These are phyloP conservation scores for Caloboletus firmus DNA, from an alignment of 1,284 basidiomycete genomes.

Conservation along the genomic window DNA sequence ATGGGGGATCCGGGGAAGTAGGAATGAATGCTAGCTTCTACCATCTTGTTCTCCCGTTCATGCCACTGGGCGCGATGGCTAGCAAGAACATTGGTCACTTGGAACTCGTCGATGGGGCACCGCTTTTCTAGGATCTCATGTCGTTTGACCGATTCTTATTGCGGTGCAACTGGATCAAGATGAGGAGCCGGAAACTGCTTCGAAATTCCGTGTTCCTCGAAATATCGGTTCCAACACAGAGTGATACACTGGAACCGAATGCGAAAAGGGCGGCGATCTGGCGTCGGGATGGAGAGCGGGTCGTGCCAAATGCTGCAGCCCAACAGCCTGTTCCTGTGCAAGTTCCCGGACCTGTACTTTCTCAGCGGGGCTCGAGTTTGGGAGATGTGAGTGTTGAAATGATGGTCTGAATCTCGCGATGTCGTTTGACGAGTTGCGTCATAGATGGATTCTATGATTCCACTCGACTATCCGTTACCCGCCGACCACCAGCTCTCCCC, in stretches of 20 bases:
- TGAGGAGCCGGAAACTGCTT: slow-evolving; percentile 36
- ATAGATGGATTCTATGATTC: slow-evolving; percentile 16
- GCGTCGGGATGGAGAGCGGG: not conserved
- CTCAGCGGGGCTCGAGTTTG: slow-evolving; percentile 5
- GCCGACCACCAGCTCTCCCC: slow-evolving; percentile 12
- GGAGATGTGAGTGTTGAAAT: slow-evolving; percentile 6
- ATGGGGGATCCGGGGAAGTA: slow-evolving; percentile 46
- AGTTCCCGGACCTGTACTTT: not conserved
- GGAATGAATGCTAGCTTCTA: slow-evolving; percentile 49
- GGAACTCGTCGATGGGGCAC: slow-evolving; percentile 38
- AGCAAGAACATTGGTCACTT: slow-evolving; percentile 13
- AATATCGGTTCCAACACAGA: slow-evolving; percentile 36
- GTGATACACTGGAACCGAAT: slow-evolving; percentile 28
- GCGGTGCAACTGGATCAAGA: slow-evolving; percentile 41
- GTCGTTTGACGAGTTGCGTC: not conserved
- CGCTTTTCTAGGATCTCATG: slow-evolving; percentile 42
- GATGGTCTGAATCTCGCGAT: not conserved
- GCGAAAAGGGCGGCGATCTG: slow-evolving; percentile 24
- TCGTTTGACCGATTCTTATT: slow-evolving; percentile 46
- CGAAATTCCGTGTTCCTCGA: slow-evolving; percentile 50
- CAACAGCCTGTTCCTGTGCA: not conserved
- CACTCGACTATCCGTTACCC: slow-evolving; percentile 12
- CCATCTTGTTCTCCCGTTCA: slow-evolving; percentile 46
- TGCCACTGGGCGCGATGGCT: slow-evolving; percentile 43
- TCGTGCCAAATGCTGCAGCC: not conserved